Evolutionary conservation across 2,329 filamentous ascomycete genomes (phyloP), one percentile per base, ranked within the genome.

Genomic region (Colletotrichum trifolii): DNA sequence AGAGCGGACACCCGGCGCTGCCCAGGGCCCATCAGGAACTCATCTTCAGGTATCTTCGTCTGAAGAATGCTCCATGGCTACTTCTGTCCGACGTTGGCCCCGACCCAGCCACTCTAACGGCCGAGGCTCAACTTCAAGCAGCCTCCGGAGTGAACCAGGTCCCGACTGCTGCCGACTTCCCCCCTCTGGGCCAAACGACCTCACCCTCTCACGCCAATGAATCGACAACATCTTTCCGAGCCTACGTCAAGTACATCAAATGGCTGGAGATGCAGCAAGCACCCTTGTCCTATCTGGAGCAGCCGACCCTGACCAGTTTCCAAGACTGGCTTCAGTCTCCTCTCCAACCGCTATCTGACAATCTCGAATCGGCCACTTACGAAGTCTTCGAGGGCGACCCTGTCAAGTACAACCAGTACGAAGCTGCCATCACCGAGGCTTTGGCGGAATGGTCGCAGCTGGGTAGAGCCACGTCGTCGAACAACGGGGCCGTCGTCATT

Each of bases 331-430:
- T 99, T 10, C 96, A 99, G 76, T 94, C 94, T 2, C 96, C 96
- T 2, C 83, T 99, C 45, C 96, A 99, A 76, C 96, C 96, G 0
- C 84, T 99, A 12, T 95, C 95, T 0, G 96, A 99, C 77, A 99
- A 99, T 71, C 85, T 99, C 12, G 96, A 99, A 76, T 97, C 94
- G 50, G 92, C 97, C 46, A 99, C 96, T 0, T 99, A 99, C 76
- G 96, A 99, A 75, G 95, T 98, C 2, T 99, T 99, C 73, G 96
- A 99, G 76, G 96, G 96, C 70, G 96, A 99, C 69, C 96, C 96
- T 0, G 92, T 99, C 79, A 99, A 99, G 78, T 99, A 99, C 75
- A 89, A 94, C 69, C 96, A 95, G 84, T 99, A 99, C 75, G 94
- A 98, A 76, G 84, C 86, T 49, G 96, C 96, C 12, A 91, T 96